Percentiles rank a stretch among this genome's conserved stretches.
These are phyloP conservation scores for Fraxinus nigra DNA, from an alignment of 305 asterid species.

Conservation along the genomic window DNA sequence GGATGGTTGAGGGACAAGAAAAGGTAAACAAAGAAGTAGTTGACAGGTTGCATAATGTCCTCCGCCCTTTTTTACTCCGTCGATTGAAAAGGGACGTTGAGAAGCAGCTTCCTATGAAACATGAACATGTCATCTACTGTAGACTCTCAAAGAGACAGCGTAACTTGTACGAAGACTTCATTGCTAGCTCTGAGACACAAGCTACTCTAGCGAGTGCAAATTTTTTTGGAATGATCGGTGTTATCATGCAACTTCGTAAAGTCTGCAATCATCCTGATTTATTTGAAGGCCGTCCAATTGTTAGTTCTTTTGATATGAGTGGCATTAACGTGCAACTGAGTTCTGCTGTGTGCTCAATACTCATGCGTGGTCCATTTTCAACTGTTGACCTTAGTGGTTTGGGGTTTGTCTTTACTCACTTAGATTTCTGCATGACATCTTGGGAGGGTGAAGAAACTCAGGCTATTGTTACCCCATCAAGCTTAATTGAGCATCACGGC, in stretches of 20 bases:
- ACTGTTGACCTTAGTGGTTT: constrained; percentile 68
- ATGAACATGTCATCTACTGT: constrained; percentile 88
- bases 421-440: constrained; percentile 79
- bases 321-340: constrained; percentile 80
- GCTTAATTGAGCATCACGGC: constrained; percentile 56
- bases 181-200: constrained; percentile 99
- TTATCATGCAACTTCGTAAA: constrained; percentile 99
- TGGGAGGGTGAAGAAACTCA: constrained; percentile 89
- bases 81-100: constrained; percentile 97
- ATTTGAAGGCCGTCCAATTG: constrained; percentile 98
- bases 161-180: constrained; percentile 92
- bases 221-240: constrained; percentile 96
- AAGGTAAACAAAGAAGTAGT: constrained; percentile 95
- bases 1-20: constrained; percentile 99
- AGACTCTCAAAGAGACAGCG: constrained; percentile 99
- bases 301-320: constrained; percentile 89
- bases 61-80: constrained; percentile 95
- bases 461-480: constrained; percentile 79
- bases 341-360: constrained; percentile 80
- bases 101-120: constrained; percentile 93
- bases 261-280: constrained; percentile 99
- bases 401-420: constrained; percentile 84
- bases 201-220: constrained; percentile 91
- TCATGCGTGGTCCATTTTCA: constrained; percentile 55
- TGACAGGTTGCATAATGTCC: constrained; percentile 98